phyloP scores from a whole-genome alignment of 73 alveolate species.

The Paramecium biaurelia region DNA sequence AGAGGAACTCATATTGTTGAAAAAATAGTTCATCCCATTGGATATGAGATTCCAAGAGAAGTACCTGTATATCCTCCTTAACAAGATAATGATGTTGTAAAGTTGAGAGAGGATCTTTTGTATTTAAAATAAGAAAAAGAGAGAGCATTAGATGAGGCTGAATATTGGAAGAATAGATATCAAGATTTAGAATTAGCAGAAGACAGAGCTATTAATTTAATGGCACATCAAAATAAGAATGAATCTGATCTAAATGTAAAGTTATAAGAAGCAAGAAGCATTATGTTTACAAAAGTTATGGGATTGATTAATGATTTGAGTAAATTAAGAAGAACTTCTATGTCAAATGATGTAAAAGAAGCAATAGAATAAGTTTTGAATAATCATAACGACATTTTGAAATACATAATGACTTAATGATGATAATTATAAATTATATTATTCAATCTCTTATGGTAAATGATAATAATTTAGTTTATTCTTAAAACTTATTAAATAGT shows the following conservation, averaged over 20 bases:
- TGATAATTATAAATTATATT: background rate
- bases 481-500: constrained; percentile 5
- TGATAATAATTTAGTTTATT: constrained; percentile 24
- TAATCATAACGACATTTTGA: background rate
- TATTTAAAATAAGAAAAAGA: constrained; percentile 37
- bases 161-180: constrained; percentile 44
- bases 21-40: constrained; percentile 29
- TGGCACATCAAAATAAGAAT: constrained; percentile 20
- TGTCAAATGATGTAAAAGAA: background rate
- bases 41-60: constrained; percentile 5
- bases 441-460: constrained; percentile 26
- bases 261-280: background rate
- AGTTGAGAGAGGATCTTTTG: background rate
- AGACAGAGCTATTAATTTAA: constrained; percentile 16
- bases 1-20: constrained; percentile 47
- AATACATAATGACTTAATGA: constrained; percentile 19
- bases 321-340: background rate
- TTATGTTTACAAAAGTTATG: background rate
- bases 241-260: background rate
- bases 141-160: constrained; percentile 49
- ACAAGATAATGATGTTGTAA: no score
- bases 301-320: constrained; percentile 27
- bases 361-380: background rate
- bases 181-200: constrained; percentile 38
- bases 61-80: background rate